A percentile compares a stretch with the other conserved stretches of the same genome.
phyloP scores from a whole-genome alignment of 2,329 filamentous ascomycete genomes.

The Furcasterigmium furcatum region DNA sequence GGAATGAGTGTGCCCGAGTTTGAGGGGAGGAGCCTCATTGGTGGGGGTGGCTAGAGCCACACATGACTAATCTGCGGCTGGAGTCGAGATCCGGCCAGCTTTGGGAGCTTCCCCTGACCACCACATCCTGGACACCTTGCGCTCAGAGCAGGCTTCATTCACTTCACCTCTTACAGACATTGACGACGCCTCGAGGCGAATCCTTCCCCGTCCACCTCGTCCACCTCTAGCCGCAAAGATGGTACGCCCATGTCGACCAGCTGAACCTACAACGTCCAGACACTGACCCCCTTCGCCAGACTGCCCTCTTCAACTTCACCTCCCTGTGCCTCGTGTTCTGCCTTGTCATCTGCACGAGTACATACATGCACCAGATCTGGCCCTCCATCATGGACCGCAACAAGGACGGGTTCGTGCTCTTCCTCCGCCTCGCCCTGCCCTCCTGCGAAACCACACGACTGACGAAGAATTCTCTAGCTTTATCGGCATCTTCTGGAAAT shows the following conservation, averaged over 20 bases:
- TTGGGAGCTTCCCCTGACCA: not conserved
- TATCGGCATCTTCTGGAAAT: constrained; percentile 93
- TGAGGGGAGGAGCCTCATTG: no score
- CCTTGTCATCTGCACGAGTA: constrained; percentile 91
- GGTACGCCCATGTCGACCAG: constrained; percentile 11
- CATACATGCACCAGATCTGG: constrained; percentile 88
- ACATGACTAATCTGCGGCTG: not conserved
- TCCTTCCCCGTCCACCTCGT: no score
- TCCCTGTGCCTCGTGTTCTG: constrained; percentile 92
- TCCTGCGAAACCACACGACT: constrained; percentile 8
- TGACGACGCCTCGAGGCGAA: no score
- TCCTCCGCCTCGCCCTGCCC: not conserved
- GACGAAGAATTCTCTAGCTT: constrained; percentile 43
- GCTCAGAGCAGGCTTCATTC: not conserved
- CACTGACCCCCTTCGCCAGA: constrained; percentile 48
- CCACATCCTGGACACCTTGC: not conserved
- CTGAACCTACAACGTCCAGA: not conserved
- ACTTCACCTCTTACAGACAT: no score
- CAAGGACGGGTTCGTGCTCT: constrained; percentile 78
- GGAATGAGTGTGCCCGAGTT: no score
- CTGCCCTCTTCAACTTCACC: constrained; percentile 98
- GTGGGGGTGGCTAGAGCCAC: no score
- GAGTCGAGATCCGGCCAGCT: not conserved
- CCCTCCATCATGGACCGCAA: constrained; percentile 89
- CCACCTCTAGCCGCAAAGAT: constrained; percentile 14